Evolutionary conservation across 140 eudicot genomes (phyloP), one percentile per base, ranked within the genome.

Genomic region (Bidens hawaiensis): DNA sequence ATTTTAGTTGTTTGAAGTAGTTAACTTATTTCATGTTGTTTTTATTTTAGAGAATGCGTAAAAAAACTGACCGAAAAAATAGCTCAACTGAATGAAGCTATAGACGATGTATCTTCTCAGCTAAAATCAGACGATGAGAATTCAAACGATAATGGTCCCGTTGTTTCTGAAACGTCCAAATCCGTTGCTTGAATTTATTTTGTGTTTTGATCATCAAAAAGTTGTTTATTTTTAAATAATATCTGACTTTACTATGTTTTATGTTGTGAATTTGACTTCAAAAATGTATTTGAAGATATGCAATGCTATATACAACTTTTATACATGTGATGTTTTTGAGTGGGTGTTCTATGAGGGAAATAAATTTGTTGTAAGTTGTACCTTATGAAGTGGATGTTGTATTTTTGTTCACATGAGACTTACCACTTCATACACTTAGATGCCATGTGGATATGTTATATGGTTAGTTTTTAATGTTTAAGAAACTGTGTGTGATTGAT

Each of bases 31-130:
- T 59, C 5, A 34, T 62, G 8, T 30, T 21, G 1, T 60, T 17
- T 63, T 38, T 12, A 53, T 23, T 69, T 17, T 84, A 84, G 94
- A 87, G 57, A 75, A 75, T 76, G 69, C 79, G 94, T 48, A 71
- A 81, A 66, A n/a, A 79, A 76, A 43, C 75, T 87, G 68, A 41
- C 76, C 0, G 86, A 79, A 67, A 87, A 84, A 78, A 87, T 87
- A 55, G 94, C 76, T 57, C 86, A 87, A 81, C 68, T 87, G 71
- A 87, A 81, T 62, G 65, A 71, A 18, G 86, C 96, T 0, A 81
- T 87, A 5, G 96, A 87, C 25, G 85, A 75, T 14, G 79, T 79
- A 17, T 59, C 74, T 74, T 78, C 45, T 54, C 76, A 64, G 63
- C 38, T 71, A 45, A 70, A 59, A 65, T 76, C 81, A 55, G 72